Evolutionary conservation across 2,329 filamentous ascomycete species (phyloP), one percentile per base, ranked within the genome.

Genomic region (Spiromastix sp.): DNA sequence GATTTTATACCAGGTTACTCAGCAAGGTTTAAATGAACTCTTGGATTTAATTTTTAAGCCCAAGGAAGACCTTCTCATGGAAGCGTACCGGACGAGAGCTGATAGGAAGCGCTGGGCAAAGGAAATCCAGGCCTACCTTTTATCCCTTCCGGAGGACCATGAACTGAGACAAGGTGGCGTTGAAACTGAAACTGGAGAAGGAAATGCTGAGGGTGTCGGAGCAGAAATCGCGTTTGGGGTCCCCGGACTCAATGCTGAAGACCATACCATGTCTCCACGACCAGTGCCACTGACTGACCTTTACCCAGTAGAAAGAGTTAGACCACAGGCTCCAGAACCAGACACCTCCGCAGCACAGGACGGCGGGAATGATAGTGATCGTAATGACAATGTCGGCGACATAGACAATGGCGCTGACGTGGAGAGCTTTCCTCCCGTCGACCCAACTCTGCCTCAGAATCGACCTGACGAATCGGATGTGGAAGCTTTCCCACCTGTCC

Each of bases 21-120:
- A 95, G 56, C 82, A 94, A 57, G 82, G 85, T 0, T 85, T 94
- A 62, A 95, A 96, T 50, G 86, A 96, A 59, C 67, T 96, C 2
- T 72, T 98, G 0, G 85, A 96, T 51, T 72, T 78, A 1, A 68
- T 98, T 0, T 98, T 98, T 64, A 81, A 81, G 46, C 68, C 72
- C 4, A 80, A 81, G 44, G 89, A 96, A 56, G 79, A 87, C 43
- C 56, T 84, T 12, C 79, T 85, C 2, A 61, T 91, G 40, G 70
- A 76, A 36, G 79, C 78, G 8, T 71, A 74, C 6, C 67, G 71
- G 32, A 84, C 80, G 0, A 74, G 72, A 42, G 61, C 64, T 7
- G 66, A 75, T 37, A 74, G 85, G 25, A 67, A 77, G 35, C 69
- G 65, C 42, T 76, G 57, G 55, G 50, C 57, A 30, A 49, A 52